Base-by-base conservation (phyloP, 1,284 basidiomycete species). In the Porodaedalea pini region DNA sequence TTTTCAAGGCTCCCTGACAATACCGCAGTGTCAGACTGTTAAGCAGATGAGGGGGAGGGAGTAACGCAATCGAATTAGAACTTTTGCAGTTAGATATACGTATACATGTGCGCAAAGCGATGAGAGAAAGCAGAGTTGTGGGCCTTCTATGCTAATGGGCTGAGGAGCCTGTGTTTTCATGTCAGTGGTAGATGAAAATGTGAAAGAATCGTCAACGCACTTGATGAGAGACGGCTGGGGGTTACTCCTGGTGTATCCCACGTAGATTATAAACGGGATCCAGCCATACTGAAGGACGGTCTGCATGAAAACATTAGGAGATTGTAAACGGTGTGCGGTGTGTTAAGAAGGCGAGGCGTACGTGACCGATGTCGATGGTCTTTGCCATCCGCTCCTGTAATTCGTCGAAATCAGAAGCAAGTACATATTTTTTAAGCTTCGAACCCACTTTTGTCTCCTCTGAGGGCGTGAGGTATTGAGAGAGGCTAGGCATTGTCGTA, bases 171-270 rank as follows among this genome's bases (percentile, higher is more conserved):
- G 68, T n/a, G 51, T 51, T 15, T 59, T 63, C 61, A 61, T 47
- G 54, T 54, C 51, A 61, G 54, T 13, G 43, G n/a, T 10, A 23
- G 40, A 43, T 57, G 29, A 58, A 56, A 56, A 36, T 40, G 43
- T 32, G 53, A 45, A 19, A 51, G 13, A 54, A 39, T 23, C 48
- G 32, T 57, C n/a, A 29, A 81, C 89, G 66, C 61, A 94, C 92
- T 94, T 94, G 75, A 95, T 94, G 66, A 95, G 76, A 43, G 92
- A 92, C n/a, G 92, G 92, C 67, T 93, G 92, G 34, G 92, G 92
- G 67, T 87, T 90, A 68, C 90, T 92, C 67, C 87, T 79, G 56
- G 87, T 90, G 77, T 91, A 95, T 32, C 94, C 94, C 67, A 95
- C 80, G 72, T 92, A 96, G 66, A 97, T 94, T 68, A 97, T 91